These are phyloP conservation scores for Moniliella sp. DNA, from an alignment of 1,284 basidiomycete species.

Conservation along the genomic window DNA sequence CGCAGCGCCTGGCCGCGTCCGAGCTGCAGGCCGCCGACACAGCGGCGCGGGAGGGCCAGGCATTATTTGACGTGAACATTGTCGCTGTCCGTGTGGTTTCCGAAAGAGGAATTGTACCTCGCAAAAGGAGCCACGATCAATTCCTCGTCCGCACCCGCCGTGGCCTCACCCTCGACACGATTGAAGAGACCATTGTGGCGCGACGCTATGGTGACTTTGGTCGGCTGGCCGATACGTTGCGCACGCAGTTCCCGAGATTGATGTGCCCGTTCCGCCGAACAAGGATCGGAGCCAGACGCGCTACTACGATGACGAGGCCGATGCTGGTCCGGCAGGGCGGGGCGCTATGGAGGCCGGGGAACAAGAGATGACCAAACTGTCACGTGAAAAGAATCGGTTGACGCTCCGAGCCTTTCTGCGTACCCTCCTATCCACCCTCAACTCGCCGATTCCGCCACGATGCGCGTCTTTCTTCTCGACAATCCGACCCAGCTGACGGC, in stretches of 20 bases:
- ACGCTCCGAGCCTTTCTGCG: conserved; percentile 81
- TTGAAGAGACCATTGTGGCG: conserved; percentile 69
- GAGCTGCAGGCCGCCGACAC: conserved; percentile 17
- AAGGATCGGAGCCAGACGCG: too few species aligned
- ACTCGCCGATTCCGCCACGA: conserved; percentile 60
- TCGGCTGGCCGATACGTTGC: conserved; percentile 19
- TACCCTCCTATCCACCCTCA: conserved; percentile 47
- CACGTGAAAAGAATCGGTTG: conserved; percentile 67
- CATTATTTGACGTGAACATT: conserved; percentile 23
- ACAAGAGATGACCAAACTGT: too few species aligned
- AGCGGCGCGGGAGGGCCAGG: neutral
- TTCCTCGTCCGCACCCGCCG: conserved; percentile 76
- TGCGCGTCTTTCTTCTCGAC: conserved; percentile 64
- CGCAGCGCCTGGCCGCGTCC: conserved; percentile 10
- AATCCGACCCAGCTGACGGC: conserved; percentile 50
- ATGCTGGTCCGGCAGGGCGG: too few species aligned
- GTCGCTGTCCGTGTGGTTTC: conserved; percentile 19
- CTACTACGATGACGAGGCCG: too few species aligned
- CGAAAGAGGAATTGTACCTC: conserved; percentile 17
- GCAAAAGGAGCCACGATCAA: conserved; percentile 39
- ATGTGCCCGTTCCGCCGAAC: too few species aligned
- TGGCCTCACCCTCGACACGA: conserved; percentile 39
- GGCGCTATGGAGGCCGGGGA: too few species aligned
- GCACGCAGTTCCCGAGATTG: conserved; percentile 19
- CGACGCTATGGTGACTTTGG: conserved; percentile 84